These are phyloP conservation scores for Phytopythium mirpurense DNA, from an alignment of 352 stramenopile species.

Conservation along the genomic window DNA sequence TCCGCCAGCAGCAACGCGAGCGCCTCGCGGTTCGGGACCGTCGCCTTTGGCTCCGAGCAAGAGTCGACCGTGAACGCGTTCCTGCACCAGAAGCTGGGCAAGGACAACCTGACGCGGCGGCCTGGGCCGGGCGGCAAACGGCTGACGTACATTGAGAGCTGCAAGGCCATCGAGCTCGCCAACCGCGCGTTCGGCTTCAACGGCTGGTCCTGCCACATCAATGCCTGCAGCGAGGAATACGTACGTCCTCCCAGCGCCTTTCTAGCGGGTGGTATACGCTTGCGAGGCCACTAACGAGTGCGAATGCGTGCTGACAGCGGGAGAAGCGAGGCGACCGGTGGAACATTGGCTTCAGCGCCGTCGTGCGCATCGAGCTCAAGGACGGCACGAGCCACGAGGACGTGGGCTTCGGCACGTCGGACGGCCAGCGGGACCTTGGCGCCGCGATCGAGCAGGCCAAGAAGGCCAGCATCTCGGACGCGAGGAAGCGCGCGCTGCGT, in stretches of 20 bases:
- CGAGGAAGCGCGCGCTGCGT: constrained; percentile 66
- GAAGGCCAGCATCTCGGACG: constrained; percentile 85
- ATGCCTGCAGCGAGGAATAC: constrained; percentile 85
- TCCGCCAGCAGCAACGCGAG: neutral
- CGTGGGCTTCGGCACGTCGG: constrained; percentile 71
- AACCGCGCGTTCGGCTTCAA: constrained; percentile 89
- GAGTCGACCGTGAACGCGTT: constrained; percentile 60
- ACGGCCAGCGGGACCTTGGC: constrained; percentile 69
- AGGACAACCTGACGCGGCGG: constrained; percentile 59
- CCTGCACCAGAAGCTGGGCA: constrained; percentile 80
- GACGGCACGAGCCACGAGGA: constrained; percentile 82
- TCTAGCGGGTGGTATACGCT: too few species aligned
- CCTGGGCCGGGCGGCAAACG: constrained; percentile 66
- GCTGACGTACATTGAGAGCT: constrained; percentile 87
- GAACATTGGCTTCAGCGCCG: constrained; percentile 70
- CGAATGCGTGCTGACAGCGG: constrained; percentile 22
- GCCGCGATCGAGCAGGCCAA: constrained; percentile 81
- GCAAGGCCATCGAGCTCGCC: constrained; percentile 84
- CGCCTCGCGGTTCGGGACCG: constrained; percentile 43
- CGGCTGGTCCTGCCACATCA: constrained; percentile 77
- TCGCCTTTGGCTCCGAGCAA: constrained; percentile 45
- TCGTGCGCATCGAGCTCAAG: constrained; percentile 84
- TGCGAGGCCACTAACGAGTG: neutral
- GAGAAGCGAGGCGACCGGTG: constrained; percentile 67
- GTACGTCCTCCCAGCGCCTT: constrained; percentile 42